Percentiles rank a stretch among this genome's conserved stretches.
Evolutionary conservation across 148 eudicot species (phyloP).

Genomic region (Camellia granthamiana): DNA sequence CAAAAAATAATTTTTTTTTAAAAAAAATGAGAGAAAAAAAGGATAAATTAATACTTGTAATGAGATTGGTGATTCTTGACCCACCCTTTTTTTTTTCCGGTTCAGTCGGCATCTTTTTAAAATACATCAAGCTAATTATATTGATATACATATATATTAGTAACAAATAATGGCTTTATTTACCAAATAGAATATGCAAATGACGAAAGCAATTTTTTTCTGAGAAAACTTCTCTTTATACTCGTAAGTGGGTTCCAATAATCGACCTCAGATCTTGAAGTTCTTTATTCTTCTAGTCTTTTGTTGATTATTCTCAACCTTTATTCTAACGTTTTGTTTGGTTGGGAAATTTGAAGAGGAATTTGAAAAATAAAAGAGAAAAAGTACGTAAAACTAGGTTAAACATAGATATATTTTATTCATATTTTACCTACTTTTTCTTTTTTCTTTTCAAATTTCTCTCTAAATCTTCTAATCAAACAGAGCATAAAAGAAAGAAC

Average conservation of each 20-base stretch:
- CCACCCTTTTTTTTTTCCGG: background rate
- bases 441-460: no score
- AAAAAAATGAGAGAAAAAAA: background rate
- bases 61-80: background rate
- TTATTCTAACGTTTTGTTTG: background rate
- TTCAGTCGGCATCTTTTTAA: background rate
- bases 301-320: background rate
- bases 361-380: no score
- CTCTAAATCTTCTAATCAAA: no score
- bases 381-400: no score
- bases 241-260: background rate
- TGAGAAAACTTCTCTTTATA: background rate
- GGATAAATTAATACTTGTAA: background rate
- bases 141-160: no score
- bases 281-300: no score
- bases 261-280: background rate
- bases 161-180: background rate
- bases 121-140: background rate
- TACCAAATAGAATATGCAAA: background rate
- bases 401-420: no score
- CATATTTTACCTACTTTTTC: no score
- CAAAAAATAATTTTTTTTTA: background rate
- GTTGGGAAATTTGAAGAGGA: no score
- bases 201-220: background rate
- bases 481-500: no score